phyloP scores from a whole-genome alignment of 345 rosid genomes.

The Brassica carinata region DNA sequence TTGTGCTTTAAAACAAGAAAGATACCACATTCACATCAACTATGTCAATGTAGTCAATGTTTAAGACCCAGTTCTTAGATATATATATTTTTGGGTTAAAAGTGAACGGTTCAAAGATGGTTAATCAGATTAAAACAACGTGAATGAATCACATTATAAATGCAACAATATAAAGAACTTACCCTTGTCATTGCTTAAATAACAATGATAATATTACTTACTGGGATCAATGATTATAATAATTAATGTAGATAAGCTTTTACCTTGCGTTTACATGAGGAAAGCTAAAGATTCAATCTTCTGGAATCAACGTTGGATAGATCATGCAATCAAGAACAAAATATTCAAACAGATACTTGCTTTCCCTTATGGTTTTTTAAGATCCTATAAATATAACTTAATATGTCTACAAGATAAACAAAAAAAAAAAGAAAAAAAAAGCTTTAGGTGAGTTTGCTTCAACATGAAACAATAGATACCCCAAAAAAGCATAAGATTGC shows the following conservation, averaged over 20 bases:
- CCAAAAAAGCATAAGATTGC: conserved; percentile 48
- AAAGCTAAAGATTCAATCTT: conserved; percentile 52
- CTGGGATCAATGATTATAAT: conserved; percentile 10
- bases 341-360: conserved; percentile 37
- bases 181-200: background rate
- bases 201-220: background rate
- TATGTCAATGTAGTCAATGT: background rate
- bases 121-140: background rate
- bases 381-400: conserved; percentile 8
- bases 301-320: conserved; percentile 48
- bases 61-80: background rate
- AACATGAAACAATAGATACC: conserved; percentile 79
- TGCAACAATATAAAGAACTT: background rate
- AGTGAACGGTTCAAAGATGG: background rate
- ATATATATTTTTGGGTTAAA: background rate
- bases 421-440: conserved; percentile 29
- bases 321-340: conserved; percentile 43
- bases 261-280: conserved; percentile 56
- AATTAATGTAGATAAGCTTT: conserved; percentile 28
- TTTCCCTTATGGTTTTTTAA: conserved; percentile 20
- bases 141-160: background rate
- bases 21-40: conserved; percentile 22
- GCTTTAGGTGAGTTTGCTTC: conserved; percentile 63
- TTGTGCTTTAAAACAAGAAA: conserved; percentile 34
- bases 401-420: background rate